Conservation (phyloP, 331 rosid species). For the Rosa hybrid region DNA sequence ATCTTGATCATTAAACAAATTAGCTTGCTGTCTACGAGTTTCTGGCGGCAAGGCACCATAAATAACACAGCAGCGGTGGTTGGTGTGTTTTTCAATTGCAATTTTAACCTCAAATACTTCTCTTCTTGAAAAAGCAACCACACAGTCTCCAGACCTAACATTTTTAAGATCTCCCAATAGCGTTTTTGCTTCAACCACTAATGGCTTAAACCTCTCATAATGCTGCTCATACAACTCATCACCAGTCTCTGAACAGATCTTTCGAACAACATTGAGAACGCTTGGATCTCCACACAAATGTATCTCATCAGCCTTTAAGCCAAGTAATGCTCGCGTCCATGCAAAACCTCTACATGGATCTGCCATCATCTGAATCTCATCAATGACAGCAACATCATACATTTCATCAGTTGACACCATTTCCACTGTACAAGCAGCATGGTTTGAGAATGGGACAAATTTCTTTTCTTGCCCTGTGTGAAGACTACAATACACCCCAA, state of each 20-base stretch:
- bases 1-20: constrained; percentile 67
- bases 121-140: constrained; percentile 94
- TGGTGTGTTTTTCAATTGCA: constrained; percentile 79
- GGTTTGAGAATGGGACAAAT: constrained; percentile 70
- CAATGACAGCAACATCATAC: constrained; percentile 84
- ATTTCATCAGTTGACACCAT: constrained; percentile 80
- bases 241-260: constrained; percentile 58
- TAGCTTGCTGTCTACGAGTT: constrained; percentile 88
- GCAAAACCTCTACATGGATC: constrained; percentile 69
- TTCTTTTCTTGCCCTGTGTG: constrained; percentile 85
- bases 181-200: constrained; percentile 93
- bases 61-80: constrained; percentile 80
- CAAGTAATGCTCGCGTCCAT: constrained; percentile 91
- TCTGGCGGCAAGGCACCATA: constrained; percentile 93
- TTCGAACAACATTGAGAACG: constrained; percentile 59
- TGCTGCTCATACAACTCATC: constrained; percentile 73
- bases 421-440: constrained; percentile 85
- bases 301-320: constrained; percentile 92
- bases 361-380: constrained; percentile 92
- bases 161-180: constrained; percentile 72
- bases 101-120: constrained; percentile 89
- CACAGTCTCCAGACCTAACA: constrained; percentile 83
- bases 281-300: constrained; percentile 81
- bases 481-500: constrained; percentile 81
- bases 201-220: constrained; percentile 86